These are phyloP conservation scores for Lithospermum erythrorhizon DNA, from an alignment of 257 asterid species.

Conservation along the genomic window DNA sequence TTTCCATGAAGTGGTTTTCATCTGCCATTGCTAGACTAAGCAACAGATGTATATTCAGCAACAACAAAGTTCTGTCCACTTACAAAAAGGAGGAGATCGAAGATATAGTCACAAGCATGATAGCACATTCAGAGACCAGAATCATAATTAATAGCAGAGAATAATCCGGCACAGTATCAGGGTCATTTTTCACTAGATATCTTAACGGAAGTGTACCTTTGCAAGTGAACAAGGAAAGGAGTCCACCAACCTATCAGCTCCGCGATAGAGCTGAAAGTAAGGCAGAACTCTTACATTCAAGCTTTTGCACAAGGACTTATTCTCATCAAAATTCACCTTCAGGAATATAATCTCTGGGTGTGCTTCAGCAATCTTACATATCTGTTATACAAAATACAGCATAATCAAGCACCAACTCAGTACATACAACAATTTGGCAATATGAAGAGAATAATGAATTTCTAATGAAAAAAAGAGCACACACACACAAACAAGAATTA, in stretches of 20 bases:
- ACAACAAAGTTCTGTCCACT: too few relatives aligned
- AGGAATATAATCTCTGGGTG: conserved; percentile 59
- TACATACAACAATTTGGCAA: background rate
- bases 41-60: too few relatives aligned
- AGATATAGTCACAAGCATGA: too few relatives aligned
- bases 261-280: conserved; percentile 63
- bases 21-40: too few relatives aligned
- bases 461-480: background rate
- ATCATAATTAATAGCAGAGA: too few relatives aligned
- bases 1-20: too few relatives aligned
- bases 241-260: conserved; percentile 55
- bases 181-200: too few relatives aligned
- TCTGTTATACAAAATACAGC: conserved; percentile 20
- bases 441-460: background rate
- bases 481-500: background rate
- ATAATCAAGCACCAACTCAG: background rate
- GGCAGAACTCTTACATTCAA: conserved; percentile 71
- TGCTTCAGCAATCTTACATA: conserved; percentile 50
- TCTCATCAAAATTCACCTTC: conserved; percentile 68
- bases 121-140: too few relatives aligned
- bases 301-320: conserved; percentile 64
- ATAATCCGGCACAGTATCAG: too few relatives aligned
- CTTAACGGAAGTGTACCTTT: conserved; percentile 29
- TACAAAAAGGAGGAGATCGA: too few relatives aligned
- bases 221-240: conserved; percentile 79